phyloP scores from a whole-genome alignment of 2,329 filamentous ascomycete species.

The Phaeosphaeria sp. region DNA sequence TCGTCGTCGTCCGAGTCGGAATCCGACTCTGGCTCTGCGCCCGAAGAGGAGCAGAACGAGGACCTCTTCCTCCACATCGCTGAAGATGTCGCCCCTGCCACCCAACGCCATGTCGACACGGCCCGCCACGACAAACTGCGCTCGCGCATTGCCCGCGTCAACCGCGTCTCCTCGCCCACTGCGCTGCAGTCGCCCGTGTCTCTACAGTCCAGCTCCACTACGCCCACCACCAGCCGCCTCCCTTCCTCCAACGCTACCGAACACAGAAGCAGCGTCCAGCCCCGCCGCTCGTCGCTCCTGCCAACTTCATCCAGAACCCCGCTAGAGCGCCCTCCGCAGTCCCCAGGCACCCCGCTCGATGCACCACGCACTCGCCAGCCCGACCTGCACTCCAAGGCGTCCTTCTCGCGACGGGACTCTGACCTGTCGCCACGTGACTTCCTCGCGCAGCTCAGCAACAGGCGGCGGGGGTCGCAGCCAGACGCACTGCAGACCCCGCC shows the following conservation, averaged over 20 bases:
- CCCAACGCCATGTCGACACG: conserved; percentile 32
- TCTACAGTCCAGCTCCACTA: conserved; percentile 27
- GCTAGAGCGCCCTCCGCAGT: conserved; percentile 36
- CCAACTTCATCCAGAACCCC: conserved; percentile 34
- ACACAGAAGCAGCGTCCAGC: conserved; percentile 29
- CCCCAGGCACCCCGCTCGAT: conserved; percentile 32
- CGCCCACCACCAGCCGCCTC: conserved; percentile 37
- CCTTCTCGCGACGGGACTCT: conserved; percentile 34
- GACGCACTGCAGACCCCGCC: conserved; percentile 43
- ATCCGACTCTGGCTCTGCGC: conserved; percentile 38
- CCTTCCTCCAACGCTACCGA: conserved; percentile 32
- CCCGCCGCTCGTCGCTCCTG: conserved; percentile 41
- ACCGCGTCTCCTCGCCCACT: conserved; percentile 45
- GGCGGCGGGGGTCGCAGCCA: conserved; percentile 41
- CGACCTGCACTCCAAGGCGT: conserved; percentile 39
- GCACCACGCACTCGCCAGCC: conserved; percentile 31
- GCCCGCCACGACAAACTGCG: conserved; percentile 39
- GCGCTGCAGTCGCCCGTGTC: conserved; percentile 35
- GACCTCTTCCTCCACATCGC: conserved; percentile 54
- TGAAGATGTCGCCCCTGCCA: conserved; percentile 42
- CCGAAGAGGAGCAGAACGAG: conserved; percentile 41
- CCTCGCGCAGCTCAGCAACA: conserved; percentile 35
- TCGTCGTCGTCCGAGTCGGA: conserved; percentile 36
- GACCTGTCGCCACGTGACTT: conserved; percentile 45
- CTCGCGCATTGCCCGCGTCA: conserved; percentile 48